Evolutionary conservation across 805 yeast species (phyloP).

Genomic region (Jamesozyma rosinii): DNA sequence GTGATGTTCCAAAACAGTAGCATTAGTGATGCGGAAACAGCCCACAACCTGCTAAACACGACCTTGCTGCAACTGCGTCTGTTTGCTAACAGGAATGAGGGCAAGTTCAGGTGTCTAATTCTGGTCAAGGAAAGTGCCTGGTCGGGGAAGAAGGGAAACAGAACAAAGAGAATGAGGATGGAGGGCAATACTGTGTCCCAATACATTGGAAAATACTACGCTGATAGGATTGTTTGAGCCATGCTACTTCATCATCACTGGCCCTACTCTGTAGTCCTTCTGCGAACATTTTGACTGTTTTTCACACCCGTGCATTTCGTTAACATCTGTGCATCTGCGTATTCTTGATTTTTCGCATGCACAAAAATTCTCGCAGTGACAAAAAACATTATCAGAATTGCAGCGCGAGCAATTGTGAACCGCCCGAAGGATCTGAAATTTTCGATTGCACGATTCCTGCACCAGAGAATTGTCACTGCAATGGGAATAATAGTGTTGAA

Average conservation of each 20-base stretch:
- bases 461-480: neutral
- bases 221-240: slow-evolving; percentile 10
- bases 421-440: neutral
- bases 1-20: slow-evolving; percentile 24
- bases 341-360: too few species aligned
- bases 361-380: too few species aligned
- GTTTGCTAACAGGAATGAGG: slow-evolving; percentile 10
- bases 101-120: neutral
- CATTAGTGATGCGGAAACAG: slow-evolving; percentile 10
- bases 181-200: slow-evolving; percentile 19
- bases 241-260: too few species aligned
- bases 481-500: neutral
- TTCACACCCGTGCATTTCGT: too few species aligned
- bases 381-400: neutral
- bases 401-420: neutral
- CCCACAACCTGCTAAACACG: slow-evolving; percentile 20
- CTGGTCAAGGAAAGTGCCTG: neutral
- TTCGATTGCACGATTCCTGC: neutral
- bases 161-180: slow-evolving; percentile 9
- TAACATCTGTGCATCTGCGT: too few species aligned
- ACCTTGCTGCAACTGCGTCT: slow-evolving; percentile 16
- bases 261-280: too few species aligned
- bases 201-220: slow-evolving; percentile 21
- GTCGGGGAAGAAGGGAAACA: neutral
- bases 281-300: too few species aligned